Evolutionary conservation across 2,329 filamentous ascomycete species (phyloP), one percentile per base, ranked within the genome.

Genomic region (Pseudocercospora musae): DNA sequence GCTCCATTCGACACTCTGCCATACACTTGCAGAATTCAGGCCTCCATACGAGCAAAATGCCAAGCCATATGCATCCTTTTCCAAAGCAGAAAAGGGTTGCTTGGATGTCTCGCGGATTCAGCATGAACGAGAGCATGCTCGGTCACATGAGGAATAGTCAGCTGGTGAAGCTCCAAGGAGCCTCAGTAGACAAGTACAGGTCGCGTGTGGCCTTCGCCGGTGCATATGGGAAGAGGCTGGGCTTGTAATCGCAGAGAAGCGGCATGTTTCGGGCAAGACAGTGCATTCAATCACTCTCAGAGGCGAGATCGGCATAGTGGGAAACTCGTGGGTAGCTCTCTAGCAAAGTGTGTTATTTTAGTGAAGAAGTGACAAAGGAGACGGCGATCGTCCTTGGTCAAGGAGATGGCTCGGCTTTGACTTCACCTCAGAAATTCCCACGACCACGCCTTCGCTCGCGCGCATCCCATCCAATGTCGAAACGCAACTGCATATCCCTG

Each of bases 401-500:
- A 48, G 44, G 44, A 48, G 44, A 48, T 21, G 23, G 11, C 23
- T 23, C 21, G 25, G 48, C 21, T 52, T n/a, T 9, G 2, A 25
- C 21, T 48, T 25, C 44, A 48, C 48, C 25, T 29, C 25, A 52
- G 31, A 52, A 18, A 25, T 52, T 31, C 21, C 42, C 55, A 25
- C 15, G 40, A 9, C 33, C 27, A 29, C 29, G 15, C 27, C 11
- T 13, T 8, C 25, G 5, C 33, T 57, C 20, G 11, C 9, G 31
- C 54, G 37, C 57, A 54, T 46, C 42, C 37, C 54, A 49, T 27
- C 31, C 63, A 61, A 69, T 69, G 67, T 69, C 65, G 60, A 67
- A 65, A 62, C 67, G 67, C 37, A 46, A 66, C 54, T 66, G 65
- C 60, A 58, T 65, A 48, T 67, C 66, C 29, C 56, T 66, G 4